Base-by-base conservation (phyloP, 441 rosid species). In the Sinapis alba region DNA sequence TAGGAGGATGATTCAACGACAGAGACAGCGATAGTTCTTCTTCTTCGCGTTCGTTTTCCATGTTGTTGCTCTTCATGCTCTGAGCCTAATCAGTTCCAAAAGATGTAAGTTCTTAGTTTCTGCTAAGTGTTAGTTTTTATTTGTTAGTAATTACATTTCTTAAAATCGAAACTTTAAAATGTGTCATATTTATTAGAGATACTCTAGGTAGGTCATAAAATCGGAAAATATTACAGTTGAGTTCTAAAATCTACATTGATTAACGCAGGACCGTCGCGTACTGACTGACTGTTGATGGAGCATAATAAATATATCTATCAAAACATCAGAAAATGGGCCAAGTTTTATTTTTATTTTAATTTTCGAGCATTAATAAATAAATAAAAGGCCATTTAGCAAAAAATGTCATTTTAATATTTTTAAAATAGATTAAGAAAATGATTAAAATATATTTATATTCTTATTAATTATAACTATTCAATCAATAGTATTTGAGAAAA, bases 1-100 rank as follows among this genome's bases (percentile, higher is more conserved):
- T 65, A 6, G 63, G 81, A 26, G 62, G 89, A 73, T 68, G 78
- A 32, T 78, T 73, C 72, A 89, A 60, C 5, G 97, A 82, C 1
- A 92, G 82, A 4, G 90, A 81, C 27, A 94, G 43, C 0, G 90
- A 88, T 41, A 94, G 61, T 1, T 77, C 80, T 78, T 79, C 89
- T 23, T 87, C 84, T 41, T 74, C 51, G 28, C 64, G 64, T 28
- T 63, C 66, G 6, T 71, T 61, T 45, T 54, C 65, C 65, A 26
- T 26, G 38, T 62, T 26, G 38, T 62, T 20, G 41, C 65, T 51
- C 62, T 36, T 45, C 50, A 45, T 47, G 56, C 34, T 65, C 62
- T 66, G 64, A 51, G 18, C 73, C 77, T 78, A 20, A 58, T 75
- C 11, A 18, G 50, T 71, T 69, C 15, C 16, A 41, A 69, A 32